phyloP scores from a whole-genome alignment of 139 green algal species.

The Tetradesmus lagerheimii region DNA sequence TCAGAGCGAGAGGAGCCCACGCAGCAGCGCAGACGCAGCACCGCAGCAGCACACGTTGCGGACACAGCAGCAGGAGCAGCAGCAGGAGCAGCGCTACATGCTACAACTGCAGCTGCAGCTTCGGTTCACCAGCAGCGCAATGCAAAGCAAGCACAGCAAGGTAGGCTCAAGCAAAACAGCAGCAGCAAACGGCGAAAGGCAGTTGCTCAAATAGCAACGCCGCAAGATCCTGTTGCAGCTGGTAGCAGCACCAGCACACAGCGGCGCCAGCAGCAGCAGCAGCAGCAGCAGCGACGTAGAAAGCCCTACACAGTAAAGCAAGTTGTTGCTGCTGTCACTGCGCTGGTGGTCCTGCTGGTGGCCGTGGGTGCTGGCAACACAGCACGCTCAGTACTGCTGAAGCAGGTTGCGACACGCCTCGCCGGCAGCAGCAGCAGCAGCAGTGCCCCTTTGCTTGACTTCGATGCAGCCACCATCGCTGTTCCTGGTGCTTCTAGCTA shows the following conservation, averaged over 20 bases:
- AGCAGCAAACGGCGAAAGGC: background rate
- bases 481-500: too few species aligned
- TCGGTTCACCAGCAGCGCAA: background rate
- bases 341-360: background rate
- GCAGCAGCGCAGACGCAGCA: background rate
- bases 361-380: background rate
- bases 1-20: background rate
- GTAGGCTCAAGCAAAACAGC: background rate
- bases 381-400: background rate
- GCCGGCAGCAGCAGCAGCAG: slow-evolving; percentile 12
- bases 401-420: background rate
- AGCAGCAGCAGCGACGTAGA: background rate
- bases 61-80: background rate
- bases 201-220: background rate
- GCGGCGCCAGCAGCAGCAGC: background rate
- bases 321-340: background rate
- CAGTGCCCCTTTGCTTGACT: background rate
- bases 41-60: background rate
- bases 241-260: background rate
- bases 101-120: background rate
- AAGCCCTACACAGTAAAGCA: background rate
- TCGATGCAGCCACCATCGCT: background rate
- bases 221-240: background rate
- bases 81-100: background rate
- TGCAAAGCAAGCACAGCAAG: background rate